Evolutionary conservation across 2,329 filamentous ascomycete genomes (phyloP).

Genomic region (Aureobasidium mangrovei): DNA sequence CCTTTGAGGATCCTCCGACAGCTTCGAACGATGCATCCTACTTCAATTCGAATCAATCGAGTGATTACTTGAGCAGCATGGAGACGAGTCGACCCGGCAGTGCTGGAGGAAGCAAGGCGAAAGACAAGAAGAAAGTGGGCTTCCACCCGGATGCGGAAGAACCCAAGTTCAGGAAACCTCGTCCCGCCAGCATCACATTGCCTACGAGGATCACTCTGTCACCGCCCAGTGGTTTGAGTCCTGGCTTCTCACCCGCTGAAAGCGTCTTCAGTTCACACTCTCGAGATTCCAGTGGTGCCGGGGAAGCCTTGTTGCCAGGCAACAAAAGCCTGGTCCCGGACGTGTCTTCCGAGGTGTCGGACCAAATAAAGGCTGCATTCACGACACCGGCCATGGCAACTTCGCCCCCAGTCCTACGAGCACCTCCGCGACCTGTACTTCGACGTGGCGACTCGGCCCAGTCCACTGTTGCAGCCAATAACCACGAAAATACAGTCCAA

Average conservation of each 20-base stretch:
- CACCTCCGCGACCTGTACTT: conserved; percentile 14
- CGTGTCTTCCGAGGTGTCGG: conserved; percentile 14
- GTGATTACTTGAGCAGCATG: conserved; percentile 13
- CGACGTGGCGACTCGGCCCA: conserved; percentile 14
- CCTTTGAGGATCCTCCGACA: conserved; percentile 6
- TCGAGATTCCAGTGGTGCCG: not conserved
- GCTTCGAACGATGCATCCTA: not conserved
- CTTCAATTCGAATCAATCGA: conserved; percentile 8
- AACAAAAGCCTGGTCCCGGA: conserved; percentile 11
- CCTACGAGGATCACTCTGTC: conserved; percentile 9
- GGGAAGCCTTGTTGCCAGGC: conserved; percentile 2
- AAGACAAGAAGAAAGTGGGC: conserved; percentile 18
- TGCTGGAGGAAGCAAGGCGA: conserved; percentile 12
- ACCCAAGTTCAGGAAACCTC: conserved; percentile 11
- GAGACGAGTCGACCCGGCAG: conserved; percentile 12
- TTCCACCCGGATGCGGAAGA: conserved; percentile 16
- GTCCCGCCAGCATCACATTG: conserved; percentile 5
- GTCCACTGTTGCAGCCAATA: conserved; percentile 9
- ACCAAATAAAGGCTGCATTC: conserved; percentile 15
- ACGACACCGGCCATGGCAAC: not conserved
- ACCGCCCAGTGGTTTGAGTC: conserved; percentile 5
- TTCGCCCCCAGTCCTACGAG: not conserved
- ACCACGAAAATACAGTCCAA: conserved; percentile 11
- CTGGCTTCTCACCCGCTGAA: not conserved
- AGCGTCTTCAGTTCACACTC: conserved; percentile 1